These are phyloP conservation scores for Paraleonurus japonicus DNA, from an alignment of 257 asterid species.

Conservation along the genomic window DNA sequence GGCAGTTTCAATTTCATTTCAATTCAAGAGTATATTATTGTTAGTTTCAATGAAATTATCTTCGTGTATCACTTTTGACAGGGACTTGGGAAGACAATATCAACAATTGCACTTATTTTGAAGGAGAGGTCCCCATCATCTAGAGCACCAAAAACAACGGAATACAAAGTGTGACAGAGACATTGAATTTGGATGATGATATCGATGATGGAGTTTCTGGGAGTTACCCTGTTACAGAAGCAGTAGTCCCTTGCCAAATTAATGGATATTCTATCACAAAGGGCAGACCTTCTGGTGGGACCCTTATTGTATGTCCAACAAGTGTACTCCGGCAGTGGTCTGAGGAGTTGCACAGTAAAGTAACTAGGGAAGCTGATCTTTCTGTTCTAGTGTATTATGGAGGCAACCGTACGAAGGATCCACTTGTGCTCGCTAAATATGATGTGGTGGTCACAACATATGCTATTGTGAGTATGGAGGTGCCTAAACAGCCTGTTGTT, in stretches of 20 bases:
- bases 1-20: slow-evolving; percentile 4
- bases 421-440: slow-evolving; percentile 76
- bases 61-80: slow-evolving; percentile 35
- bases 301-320: slow-evolving; percentile 96
- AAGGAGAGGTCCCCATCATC: slow-evolving; percentile 82
- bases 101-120: slow-evolving; percentile 90
- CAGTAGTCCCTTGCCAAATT: slow-evolving; percentile 35
- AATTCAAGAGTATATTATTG: not conserved
- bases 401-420: slow-evolving; percentile 85
- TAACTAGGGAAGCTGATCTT: slow-evolving; percentile 73
- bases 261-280: slow-evolving; percentile 40
- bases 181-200: slow-evolving; percentile 85
- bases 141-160: slow-evolving; percentile 34
- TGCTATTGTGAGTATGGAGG: slow-evolving; percentile 98
- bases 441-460: slow-evolving; percentile 96
- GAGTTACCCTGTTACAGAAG: slow-evolving; percentile 32
- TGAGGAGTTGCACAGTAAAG: slow-evolving; percentile 87
- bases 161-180: slow-evolving; percentile 61
- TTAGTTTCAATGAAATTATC: slow-evolving; percentile 17
- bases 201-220: slow-evolving; percentile 44
- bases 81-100: slow-evolving; percentile 98
- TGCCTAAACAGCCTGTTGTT: slow-evolving; percentile 92
- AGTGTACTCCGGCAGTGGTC: slow-evolving; percentile 98
- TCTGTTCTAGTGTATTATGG: slow-evolving; percentile 90
- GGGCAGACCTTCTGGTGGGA: slow-evolving; percentile 91